Evolutionary conservation across 2,329 filamentous ascomycete species (phyloP).

Genomic region (Diaporthe humulicola): DNA sequence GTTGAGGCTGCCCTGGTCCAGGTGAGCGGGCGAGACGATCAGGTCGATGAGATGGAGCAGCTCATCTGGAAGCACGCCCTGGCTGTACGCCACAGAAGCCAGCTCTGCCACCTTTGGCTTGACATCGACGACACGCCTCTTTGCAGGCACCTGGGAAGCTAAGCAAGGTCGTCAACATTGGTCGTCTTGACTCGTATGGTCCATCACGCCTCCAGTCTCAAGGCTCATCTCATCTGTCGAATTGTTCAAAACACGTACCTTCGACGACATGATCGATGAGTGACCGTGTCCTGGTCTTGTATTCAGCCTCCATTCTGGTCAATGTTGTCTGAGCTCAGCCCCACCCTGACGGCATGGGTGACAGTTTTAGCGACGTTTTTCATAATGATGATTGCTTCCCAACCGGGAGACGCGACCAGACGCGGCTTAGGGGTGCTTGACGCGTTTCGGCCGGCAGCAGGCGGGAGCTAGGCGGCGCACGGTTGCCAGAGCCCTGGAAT

Average conservation of each 20-base stretch:
- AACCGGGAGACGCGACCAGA: slow-evolving; percentile 6
- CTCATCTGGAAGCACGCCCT: slow-evolving; percentile 73
- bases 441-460: slow-evolving; percentile 33
- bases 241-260: slow-evolving; percentile 43
- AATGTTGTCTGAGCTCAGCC: background rate
- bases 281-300: slow-evolving; percentile 40
- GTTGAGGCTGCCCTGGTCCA: slow-evolving; percentile 82
- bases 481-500: background rate
- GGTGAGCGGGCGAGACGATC: slow-evolving; percentile 73
- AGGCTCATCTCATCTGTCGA: no score
- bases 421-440: slow-evolving; percentile 17
- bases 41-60: slow-evolving; percentile 76
- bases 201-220: background rate
- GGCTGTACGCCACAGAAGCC: slow-evolving; percentile 73
- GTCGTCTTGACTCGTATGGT: background rate
- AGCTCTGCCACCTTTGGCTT: slow-evolving; percentile 75
- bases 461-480: slow-evolving; percentile 19
- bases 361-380: background rate
- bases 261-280: slow-evolving; percentile 54
- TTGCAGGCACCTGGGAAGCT: slow-evolving; percentile 74
- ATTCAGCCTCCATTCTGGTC: slow-evolving; percentile 34
- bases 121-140: slow-evolving; percentile 73
- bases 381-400: slow-evolving; percentile 2
- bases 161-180: slow-evolving; percentile 28
- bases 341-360: slow-evolving; percentile 1